Base-by-base conservation (phyloP, 2,329 filamentous ascomycete species). In the Ilyonectria destructans region DNA sequence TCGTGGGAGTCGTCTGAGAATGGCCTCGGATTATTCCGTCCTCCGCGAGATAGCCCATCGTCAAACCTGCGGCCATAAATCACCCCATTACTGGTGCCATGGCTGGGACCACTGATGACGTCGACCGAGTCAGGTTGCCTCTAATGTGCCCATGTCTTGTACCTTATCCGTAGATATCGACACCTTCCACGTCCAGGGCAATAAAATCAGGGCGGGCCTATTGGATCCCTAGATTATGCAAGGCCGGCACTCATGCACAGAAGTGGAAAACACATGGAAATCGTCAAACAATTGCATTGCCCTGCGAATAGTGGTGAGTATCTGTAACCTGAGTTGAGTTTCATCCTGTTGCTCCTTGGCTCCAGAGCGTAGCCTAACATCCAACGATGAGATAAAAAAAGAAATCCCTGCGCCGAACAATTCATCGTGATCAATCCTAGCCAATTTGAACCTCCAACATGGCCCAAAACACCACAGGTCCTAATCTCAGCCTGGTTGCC, bases 41-140 rank as follows among this genome's bases (percentile, higher is more conserved):
- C 12, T 55, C 59, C 49, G 19, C 10, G 8, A 21, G 48, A 45
- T 12, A 17, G 10, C 2, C 7, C 54, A 23, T 12, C n/a, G 3
- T 15, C 46, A 8, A 9, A 6, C 6, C n/a, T 43, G 23, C 19
- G 10, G 23, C n/a, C 26, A 23, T 8, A 52, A 23, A 62, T 61
- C 63, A 66, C 52, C 57, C 58, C 63, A 66, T 58, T 57, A 23
- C 52, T 66, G 58, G 51, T 45, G 23, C 58, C 62, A 60, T 48
- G 19, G 48, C 40, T 17, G 35, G 35, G 19, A 23, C 40, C 35
- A 37, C 31, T 31, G 46, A 58, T 58, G 48, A 52, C 51, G 57
- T 48, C 40, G 45, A 35, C 45, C 37, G 21, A 49, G 52, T 31
- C 19, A 56, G 33, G 33, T 43, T 23, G 37, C 35, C 49, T 31